A percentile compares a stretch with the other conserved stretches of the same genome.
phyloP scores from a whole-genome alignment of 345 rosid genomes.

The Dovyalis caffra region DNA sequence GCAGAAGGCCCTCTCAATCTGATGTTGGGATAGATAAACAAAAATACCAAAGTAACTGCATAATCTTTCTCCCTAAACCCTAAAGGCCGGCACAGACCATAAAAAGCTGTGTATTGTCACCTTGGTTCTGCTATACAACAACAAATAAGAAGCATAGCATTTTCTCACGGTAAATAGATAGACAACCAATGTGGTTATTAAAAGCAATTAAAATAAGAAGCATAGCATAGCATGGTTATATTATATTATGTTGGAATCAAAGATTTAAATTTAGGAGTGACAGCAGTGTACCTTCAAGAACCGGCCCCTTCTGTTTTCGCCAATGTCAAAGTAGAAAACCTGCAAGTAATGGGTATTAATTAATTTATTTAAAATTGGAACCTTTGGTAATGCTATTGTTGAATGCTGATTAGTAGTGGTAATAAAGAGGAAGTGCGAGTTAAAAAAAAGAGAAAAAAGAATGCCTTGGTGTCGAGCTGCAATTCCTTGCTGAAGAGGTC shows the following conservation, averaged over 20 bases:
- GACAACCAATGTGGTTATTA: background rate
- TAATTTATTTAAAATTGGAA: background rate
- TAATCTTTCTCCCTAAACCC: background rate
- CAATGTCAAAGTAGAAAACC: slow-evolving; percentile 97
- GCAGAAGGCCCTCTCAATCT: background rate
- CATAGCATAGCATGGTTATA: background rate
- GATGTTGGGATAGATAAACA: background rate
- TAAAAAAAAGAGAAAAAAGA: background rate
- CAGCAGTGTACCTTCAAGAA: slow-evolving; percentile 66
- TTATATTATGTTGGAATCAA: background rate
- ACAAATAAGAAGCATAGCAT: background rate
- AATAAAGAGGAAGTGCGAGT: background rate
- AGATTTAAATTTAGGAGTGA: background rate
- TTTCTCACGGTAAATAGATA: background rate
- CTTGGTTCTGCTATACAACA: background rate
- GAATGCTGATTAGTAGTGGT: background rate
- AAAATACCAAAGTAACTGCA: background rate
- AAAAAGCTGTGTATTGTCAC: background rate
- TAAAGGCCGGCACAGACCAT: background rate
- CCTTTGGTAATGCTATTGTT: background rate
- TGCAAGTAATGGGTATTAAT: slow-evolving; percentile 13
- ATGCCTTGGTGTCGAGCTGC: slow-evolving; percentile 94
- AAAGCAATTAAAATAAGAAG: background rate
- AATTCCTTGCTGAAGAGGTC: slow-evolving; percentile 92
- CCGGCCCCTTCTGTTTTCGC: slow-evolving; percentile 93